A percentile compares a stretch with the other conserved stretches of the same genome.
Evolutionary conservation across 73 alveolate species (phyloP).

Genomic region (Stentor coeruleus): DNA sequence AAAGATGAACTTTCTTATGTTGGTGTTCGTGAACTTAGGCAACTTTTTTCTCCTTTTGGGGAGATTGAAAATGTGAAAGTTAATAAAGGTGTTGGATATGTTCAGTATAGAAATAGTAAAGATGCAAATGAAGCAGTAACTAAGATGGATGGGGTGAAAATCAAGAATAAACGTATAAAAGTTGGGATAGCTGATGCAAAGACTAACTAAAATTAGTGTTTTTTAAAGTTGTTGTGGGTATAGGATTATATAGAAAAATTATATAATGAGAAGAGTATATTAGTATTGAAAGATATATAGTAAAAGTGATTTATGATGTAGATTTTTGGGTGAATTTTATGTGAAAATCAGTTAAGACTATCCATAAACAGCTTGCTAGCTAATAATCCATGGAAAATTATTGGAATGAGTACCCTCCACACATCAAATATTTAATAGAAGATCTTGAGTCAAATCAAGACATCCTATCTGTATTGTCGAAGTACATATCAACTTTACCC

Average conservation of each 20-base stretch:
- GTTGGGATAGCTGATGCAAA: slow-evolving; percentile 60
- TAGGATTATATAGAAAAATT: no score
- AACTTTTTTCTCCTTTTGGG: slow-evolving; percentile 86
- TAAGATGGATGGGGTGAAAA: slow-evolving; percentile 74
- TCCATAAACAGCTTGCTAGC: no score
- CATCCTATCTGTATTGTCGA: neutral
- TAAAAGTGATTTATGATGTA: no score
- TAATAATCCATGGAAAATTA: no score
- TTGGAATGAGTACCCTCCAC: no score
- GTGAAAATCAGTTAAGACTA: no score
- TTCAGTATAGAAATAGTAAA: slow-evolving; percentile 58
- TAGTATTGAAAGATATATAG: no score
- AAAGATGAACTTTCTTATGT: slow-evolving; percentile 63
- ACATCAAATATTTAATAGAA: slow-evolving; percentile 2
- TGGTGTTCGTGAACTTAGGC: slow-evolving; percentile 71
- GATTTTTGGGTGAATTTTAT: no score
- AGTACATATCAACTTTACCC: neutral
- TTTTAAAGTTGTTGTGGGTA: no score
- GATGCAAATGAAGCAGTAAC: slow-evolving; percentile 76
- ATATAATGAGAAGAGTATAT: no score
- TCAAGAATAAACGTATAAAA: slow-evolving; percentile 64
- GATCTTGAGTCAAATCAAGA: neutral
- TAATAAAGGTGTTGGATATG: slow-evolving; percentile 75
- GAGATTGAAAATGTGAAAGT: slow-evolving; percentile 88
- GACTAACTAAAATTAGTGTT: neutral